These are phyloP conservation scores for Kazachstania psychrophila DNA, from an alignment of 805 yeast genomes.

Conservation along the genomic window DNA sequence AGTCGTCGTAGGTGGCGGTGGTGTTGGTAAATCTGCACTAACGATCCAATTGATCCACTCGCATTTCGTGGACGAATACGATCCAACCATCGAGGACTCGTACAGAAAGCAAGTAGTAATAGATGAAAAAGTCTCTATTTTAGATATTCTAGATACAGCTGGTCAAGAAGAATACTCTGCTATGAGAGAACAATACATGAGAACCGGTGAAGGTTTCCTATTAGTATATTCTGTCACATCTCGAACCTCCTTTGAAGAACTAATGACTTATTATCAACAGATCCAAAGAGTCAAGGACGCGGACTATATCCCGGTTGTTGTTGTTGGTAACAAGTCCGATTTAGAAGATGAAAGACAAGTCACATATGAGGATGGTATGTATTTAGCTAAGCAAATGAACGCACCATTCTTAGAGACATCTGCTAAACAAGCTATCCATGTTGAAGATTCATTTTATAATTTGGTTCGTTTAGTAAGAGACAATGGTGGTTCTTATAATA, in stretches of 20 bases:
- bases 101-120: slow-evolving; percentile 81
- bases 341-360: slow-evolving; percentile 70
- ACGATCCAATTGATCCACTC: slow-evolving; percentile 92
- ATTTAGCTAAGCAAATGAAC: slow-evolving; percentile 53
- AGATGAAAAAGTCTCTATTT: slow-evolving; percentile 64
- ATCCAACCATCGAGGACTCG: slow-evolving; percentile 93
- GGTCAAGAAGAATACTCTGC: slow-evolving; percentile 97
- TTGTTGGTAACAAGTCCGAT: slow-evolving; percentile 78
- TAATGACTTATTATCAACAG: slow-evolving; percentile 71
- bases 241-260: slow-evolving; percentile 74
- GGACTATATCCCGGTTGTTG: slow-evolving; percentile 63
- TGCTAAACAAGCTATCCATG: slow-evolving; percentile 85
- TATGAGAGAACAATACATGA: slow-evolving; percentile 89
- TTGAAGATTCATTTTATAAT: slow-evolving; percentile 72
- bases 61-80: slow-evolving; percentile 94
- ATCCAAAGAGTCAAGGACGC: slow-evolving; percentile 69
- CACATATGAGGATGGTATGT: slow-evolving; percentile 51
- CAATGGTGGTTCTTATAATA: slow-evolving; percentile 27
- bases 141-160: slow-evolving; percentile 93
- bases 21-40: slow-evolving; percentile 95
- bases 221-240: slow-evolving; percentile 85
- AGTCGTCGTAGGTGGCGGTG: slow-evolving; percentile 98
- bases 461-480: slow-evolving; percentile 50
- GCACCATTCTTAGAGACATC: slow-evolving; percentile 84
- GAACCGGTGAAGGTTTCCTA: slow-evolving; percentile 90